Percentiles rank a stretch among this genome's conserved stretches.
Evolutionary conservation across 2,329 filamentous ascomycete species (phyloP).

Genomic region (Ophiocordyceps camponoti-saundersi): DNA sequence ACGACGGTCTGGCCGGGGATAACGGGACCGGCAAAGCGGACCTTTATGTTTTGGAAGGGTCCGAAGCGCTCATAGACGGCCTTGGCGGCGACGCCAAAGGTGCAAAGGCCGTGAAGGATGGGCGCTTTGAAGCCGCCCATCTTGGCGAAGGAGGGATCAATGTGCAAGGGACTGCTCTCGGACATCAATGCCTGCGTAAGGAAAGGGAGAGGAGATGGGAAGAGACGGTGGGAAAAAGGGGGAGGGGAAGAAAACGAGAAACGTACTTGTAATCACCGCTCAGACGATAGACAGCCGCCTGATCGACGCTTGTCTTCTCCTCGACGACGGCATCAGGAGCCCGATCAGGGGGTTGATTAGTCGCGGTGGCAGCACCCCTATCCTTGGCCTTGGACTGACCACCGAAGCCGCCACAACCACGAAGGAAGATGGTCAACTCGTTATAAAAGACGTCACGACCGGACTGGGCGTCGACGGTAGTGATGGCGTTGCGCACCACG

Average conservation of each 20-base stretch:
- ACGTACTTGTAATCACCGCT: conserved; percentile 79
- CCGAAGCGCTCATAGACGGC: conserved; percentile 76
- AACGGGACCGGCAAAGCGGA: conserved; percentile 74
- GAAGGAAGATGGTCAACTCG: conserved; percentile 82
- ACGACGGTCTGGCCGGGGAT: conserved; percentile 76
- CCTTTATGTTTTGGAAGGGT: conserved; percentile 78
- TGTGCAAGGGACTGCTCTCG: conserved; percentile 55
- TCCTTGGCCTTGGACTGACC: conserved; percentile 63
- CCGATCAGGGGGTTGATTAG: conserved; percentile 63
- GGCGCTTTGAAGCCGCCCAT: conserved; percentile 88
- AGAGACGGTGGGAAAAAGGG: neutral
- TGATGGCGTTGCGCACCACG: conserved; percentile 62
- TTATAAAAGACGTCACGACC: conserved; percentile 95
- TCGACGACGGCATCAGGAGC: conserved; percentile 69
- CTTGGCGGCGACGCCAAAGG: conserved; percentile 81
- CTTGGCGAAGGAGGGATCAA: conserved; percentile 88
- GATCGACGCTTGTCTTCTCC: conserved; percentile 73
- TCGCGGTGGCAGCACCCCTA: conserved; percentile 62
- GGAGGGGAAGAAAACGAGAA: neutral
- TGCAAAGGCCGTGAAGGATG: conserved; percentile 94
- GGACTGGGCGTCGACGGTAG: conserved; percentile 68
- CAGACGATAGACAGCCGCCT: conserved; percentile 83
- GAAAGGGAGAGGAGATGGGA: neutral
- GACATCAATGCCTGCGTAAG: neutral
- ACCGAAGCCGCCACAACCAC: conserved; percentile 79